A percentile compares a stretch with the other conserved stretches of the same genome.
phyloP scores from a whole-genome alignment of 2,329 filamentous ascomycete species.

The Aureobasidium musti region DNA sequence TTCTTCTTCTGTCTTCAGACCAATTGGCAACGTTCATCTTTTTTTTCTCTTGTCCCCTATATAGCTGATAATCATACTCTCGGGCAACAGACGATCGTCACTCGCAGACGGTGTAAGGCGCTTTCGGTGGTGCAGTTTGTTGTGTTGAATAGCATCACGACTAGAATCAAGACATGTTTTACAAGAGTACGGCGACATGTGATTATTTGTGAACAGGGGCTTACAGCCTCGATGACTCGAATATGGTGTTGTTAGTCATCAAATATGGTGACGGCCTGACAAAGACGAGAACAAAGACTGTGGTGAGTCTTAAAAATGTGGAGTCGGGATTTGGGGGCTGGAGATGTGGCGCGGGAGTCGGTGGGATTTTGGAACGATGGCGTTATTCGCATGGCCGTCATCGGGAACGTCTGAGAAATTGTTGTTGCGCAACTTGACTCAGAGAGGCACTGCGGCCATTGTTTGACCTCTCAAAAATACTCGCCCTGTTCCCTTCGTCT shows the following conservation, averaged over 20 bases:
- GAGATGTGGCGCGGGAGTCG: neutral
- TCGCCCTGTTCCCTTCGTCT: neutral
- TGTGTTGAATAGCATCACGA: neutral
- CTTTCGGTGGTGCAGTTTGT: neutral
- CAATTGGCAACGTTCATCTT: conserved; percentile 1
- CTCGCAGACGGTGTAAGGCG: neutral
- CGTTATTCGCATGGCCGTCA: conserved; percentile 17
- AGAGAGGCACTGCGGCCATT: neutral
- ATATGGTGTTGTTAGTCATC: too few species aligned
- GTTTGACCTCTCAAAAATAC: neutral
- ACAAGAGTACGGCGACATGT: neutral
- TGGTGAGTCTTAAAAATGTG: neutral
- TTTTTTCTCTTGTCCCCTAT: conserved; percentile 16
- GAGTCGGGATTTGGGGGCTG: conserved; percentile 1
- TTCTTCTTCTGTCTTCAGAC: neutral
- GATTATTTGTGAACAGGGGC: neutral
- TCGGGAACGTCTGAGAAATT: conserved; percentile 19
- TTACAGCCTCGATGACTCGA: too few species aligned
- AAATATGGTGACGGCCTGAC: neutral
- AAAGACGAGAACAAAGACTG: neutral
- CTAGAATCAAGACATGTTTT: conserved; percentile 14
- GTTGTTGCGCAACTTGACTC: conserved; percentile 17
- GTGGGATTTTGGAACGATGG: conserved; percentile 11
- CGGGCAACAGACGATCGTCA: conserved; percentile 16
- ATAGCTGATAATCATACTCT: conserved; percentile 28